A percentile compares a stretch with the other conserved stretches of the same genome.
phyloP scores from a whole-genome alignment of 2,329 filamentous ascomycete species.

The Calonectria pteridis region DNA sequence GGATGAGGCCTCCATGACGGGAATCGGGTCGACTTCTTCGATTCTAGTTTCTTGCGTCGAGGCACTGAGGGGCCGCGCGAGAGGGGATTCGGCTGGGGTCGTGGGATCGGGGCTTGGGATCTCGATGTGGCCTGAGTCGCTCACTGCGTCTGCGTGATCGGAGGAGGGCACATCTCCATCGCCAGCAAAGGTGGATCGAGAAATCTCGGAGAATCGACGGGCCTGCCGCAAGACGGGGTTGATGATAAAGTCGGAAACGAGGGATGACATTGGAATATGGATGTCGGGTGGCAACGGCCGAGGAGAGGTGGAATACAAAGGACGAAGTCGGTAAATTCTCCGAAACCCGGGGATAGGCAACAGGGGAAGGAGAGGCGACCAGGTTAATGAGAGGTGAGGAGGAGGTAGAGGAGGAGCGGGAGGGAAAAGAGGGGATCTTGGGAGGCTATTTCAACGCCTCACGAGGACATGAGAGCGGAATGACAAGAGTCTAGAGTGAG shows the following conservation, averaged over 20 bases:
- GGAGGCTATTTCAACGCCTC: constrained; percentile 21
- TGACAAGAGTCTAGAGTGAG: constrained; percentile 42
- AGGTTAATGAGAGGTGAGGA: constrained; percentile 11
- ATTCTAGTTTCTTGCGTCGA: constrained; percentile 52
- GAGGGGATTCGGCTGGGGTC: constrained; percentile 40
- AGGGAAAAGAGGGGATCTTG: constrained; percentile 10
- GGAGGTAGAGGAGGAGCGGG: constrained; percentile 1
- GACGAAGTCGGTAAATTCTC: not conserved
- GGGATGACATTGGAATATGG: constrained; percentile 65
- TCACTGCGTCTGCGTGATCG: constrained; percentile 38
- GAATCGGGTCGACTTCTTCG: constrained; percentile 42
- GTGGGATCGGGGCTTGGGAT: constrained; percentile 34
- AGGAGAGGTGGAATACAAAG: constrained; percentile 2
- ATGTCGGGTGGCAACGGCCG: constrained; percentile 31
- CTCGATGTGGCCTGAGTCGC: constrained; percentile 43
- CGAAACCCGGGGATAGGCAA: not conserved
- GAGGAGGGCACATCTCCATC: constrained; percentile 48
- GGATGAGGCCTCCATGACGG: constrained; percentile 34
- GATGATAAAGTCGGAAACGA: constrained; percentile 75
- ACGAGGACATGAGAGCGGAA: constrained; percentile 30
- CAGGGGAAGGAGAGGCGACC: not conserved
- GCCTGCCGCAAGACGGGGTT: constrained; percentile 76
- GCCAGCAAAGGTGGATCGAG: constrained; percentile 53
- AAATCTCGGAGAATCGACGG: constrained; percentile 70
- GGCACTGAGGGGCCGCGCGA: constrained; percentile 48